These are phyloP conservation scores for Pelargonium myrrhifolium DNA, from an alignment of 441 rosid genomes.

Conservation along the genomic window DNA sequence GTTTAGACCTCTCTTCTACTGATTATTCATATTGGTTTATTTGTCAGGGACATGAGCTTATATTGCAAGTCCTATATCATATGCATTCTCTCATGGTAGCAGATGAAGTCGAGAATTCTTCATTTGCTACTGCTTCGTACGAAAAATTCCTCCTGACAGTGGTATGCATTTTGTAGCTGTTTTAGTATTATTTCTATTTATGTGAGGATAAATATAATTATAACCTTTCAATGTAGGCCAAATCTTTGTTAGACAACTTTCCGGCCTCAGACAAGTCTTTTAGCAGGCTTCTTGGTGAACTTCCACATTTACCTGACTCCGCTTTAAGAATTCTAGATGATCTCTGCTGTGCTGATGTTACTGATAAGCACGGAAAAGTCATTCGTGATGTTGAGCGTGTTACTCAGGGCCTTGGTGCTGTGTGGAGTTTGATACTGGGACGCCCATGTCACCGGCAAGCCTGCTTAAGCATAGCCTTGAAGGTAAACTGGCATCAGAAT, in stretches of 20 bases:
- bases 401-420: conserved; percentile 98
- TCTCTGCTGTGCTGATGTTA: conserved; percentile 65
- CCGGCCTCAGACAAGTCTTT: conserved; percentile 97
- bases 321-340: conserved; percentile 71
- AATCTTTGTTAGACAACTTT: conserved; percentile 73
- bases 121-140: conserved; percentile 46
- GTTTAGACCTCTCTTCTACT: conserved; percentile 13
- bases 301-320: conserved; percentile 74
- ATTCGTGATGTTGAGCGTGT: conserved; percentile 84
- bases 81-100: conserved; percentile 55
- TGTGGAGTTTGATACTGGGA: conserved; percentile 94
- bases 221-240: conserved; percentile 50
- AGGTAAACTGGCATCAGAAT: conserved; percentile 40
- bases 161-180: conserved; percentile 43
- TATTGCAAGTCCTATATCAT: conserved; percentile 76
- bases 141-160: conserved; percentile 78
- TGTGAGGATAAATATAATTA: conserved; percentile 29
- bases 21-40: conserved; percentile 21
- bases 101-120: conserved; percentile 42
- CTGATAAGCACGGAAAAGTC: conserved; percentile 60
- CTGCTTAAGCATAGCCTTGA: conserved; percentile 86
- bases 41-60: conserved; percentile 91
- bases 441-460: conserved; percentile 84
- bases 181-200: conserved; percentile 14
- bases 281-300: conserved; percentile 95